Base-by-base conservation (phyloP, 2,329 filamentous ascomycete species). In the Metarhizium brunneum region DNA sequence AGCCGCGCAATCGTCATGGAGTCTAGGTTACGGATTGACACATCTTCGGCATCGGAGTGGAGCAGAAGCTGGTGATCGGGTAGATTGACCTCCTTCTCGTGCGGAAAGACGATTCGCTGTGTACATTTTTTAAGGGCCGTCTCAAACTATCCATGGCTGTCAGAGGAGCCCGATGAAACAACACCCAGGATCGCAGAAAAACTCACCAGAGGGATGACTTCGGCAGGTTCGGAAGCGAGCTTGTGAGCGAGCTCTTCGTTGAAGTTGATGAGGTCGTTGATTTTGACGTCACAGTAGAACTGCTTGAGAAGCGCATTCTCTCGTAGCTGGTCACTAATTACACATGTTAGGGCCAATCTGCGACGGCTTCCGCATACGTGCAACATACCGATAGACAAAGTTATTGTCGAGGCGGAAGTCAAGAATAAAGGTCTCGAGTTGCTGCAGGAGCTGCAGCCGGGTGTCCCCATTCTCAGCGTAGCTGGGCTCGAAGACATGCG, bases 201-300 rank as follows among this genome's bases (percentile, higher is more conserved):
- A 66, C 83, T 59, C 75, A 95, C 92, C 54, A 97, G 76, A 58
- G 94, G 92, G 57, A 99, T 94, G 55, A 96, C 88, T 56, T 97
- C 92, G 49, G 87, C 87, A 4, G 94, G 95, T 68, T 96, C 90
- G 51, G 88, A 94, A 20, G 87, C 88, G 59, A 99, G 79, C 67
- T 86, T 85, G 71, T 97, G 90, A 32, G 92, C 94, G 58, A 99
- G 80, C 70, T 96, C 91, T 72, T 97, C 92, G 67, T 95, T 94
- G 74, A 92, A 97, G 59, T 88, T 94, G 70, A 97, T 97, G 57
- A 99, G 76, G 69, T 99, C 92, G 59, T 88, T 90, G 64, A 99
- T 90, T 69, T 99, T 92, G 68, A 99, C 83, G 70, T 99, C 92
- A 76, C 94, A 96, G 71, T 87, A 96, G 75, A 91, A 97, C 65